These are phyloP conservation scores for Fusarium sp. DNA, from an alignment of 2,329 filamentous ascomycete genomes.

Conservation along the genomic window DNA sequence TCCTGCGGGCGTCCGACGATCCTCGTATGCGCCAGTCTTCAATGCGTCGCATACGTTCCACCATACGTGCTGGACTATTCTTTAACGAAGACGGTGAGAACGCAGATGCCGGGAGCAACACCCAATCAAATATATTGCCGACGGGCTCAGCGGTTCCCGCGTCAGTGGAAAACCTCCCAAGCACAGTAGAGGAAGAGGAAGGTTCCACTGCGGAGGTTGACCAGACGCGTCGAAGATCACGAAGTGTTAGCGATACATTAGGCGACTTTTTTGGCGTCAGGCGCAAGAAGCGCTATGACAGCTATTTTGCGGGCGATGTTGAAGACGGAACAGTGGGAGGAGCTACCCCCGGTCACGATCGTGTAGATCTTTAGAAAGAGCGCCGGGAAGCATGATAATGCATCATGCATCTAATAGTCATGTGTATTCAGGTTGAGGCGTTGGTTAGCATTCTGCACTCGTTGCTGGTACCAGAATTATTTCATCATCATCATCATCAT, in stretches of 20 bases:
- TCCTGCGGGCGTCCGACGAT: slow-evolving; percentile 59
- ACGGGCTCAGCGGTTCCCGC: slow-evolving; percentile 36
- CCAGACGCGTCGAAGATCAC: slow-evolving; percentile 47
- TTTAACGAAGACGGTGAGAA: slow-evolving; percentile 59
- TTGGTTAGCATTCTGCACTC: slow-evolving; percentile 35
- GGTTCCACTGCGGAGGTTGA: slow-evolving; percentile 28
- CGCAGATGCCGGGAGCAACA: slow-evolving; percentile 16
- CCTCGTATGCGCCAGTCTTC: slow-evolving; percentile 56
- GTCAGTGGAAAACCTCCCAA: slow-evolving; percentile 45
- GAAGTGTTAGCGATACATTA: slow-evolving; percentile 57
- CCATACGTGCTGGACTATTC: slow-evolving; percentile 66
- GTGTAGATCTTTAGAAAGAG: slow-evolving; percentile 13
- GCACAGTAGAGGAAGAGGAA: slow-evolving; percentile 34
- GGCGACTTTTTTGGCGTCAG: slow-evolving; percentile 54
- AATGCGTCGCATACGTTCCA: slow-evolving; percentile 60
- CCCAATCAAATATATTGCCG: slow-evolving; percentile 25
- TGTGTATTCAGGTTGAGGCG: slow-evolving; percentile 29
- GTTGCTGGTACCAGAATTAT: slow-evolving; percentile 38
- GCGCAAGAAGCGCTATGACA: slow-evolving; percentile 48
- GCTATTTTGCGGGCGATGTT: slow-evolving; percentile 36
- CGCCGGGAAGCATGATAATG: slow-evolving; percentile 18
- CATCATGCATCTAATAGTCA: slow-evolving; percentile 30
- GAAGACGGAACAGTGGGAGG: slow-evolving; percentile 33
- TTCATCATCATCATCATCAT: slow-evolving; percentile 25
- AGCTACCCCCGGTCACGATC: slow-evolving; percentile 15